These are phyloP conservation scores for Santalum album DNA, from an alignment of 164 flowering plant genomes.

Conservation along the genomic window DNA sequence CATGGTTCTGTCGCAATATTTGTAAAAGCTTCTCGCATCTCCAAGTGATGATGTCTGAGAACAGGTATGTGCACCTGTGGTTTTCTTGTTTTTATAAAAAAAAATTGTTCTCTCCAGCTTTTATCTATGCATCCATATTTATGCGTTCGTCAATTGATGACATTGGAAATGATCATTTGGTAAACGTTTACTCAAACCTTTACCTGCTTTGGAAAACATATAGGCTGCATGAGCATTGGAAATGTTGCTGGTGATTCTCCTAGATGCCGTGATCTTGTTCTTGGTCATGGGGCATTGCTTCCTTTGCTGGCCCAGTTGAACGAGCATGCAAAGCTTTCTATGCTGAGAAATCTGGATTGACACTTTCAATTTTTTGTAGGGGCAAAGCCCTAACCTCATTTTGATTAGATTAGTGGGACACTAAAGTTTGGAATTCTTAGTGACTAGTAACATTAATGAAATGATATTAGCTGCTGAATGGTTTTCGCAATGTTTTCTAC, in stretches of 20 bases:
- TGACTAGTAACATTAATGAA: too few relatives aligned
- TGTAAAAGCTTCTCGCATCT: conserved; percentile 45
- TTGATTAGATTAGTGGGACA: conserved; percentile 34
- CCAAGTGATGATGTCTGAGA: conserved; percentile 51
- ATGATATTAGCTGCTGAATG: too few relatives aligned
- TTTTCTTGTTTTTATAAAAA: too few relatives aligned
- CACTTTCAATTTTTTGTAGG: conserved; percentile 43
- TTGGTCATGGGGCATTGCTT: conserved; percentile 34
- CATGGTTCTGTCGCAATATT: conserved; percentile 53
- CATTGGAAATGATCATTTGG: too few relatives aligned
- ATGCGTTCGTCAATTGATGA: too few relatives aligned
- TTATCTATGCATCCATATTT: too few relatives aligned
- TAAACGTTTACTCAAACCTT: too few relatives aligned
- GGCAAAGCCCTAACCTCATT: conserved; percentile 52
- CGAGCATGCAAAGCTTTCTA: conserved; percentile 39
- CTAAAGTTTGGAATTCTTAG: too few relatives aligned
- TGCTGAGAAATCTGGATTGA: conserved; percentile 50
- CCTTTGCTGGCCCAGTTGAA: conserved; percentile 38
- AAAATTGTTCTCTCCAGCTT: too few relatives aligned
- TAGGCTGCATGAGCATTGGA: conserved; percentile 58
- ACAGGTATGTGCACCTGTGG: conserved; percentile 29
- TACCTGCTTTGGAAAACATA: not conserved
- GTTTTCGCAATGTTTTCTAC: too few relatives aligned
- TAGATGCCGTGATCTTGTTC: conserved; percentile 48
- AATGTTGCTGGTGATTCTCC: conserved; percentile 58